Evolutionary conservation across 1,284 basidiomycete species (phyloP).

Genomic region (Flammula alnicola): DNA sequence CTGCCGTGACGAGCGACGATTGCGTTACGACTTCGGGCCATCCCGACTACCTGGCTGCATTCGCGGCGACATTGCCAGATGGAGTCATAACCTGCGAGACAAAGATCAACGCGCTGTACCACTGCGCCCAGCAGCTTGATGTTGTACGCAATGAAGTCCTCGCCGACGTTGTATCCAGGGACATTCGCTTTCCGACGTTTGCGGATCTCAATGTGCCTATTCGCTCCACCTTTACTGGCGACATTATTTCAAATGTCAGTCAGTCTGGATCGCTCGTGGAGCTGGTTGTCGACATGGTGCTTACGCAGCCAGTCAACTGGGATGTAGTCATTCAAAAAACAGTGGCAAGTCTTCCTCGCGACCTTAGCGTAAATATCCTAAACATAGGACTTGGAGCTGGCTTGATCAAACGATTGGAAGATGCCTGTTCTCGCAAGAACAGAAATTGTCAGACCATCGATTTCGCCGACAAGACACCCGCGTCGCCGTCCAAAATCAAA

Average conservation of each 20-base stretch:
- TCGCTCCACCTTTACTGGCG: slow-evolving; percentile 53
- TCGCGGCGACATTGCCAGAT: slow-evolving; percentile 41
- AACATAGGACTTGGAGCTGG: slow-evolving; percentile 62
- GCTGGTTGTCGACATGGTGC: slow-evolving; percentile 59
- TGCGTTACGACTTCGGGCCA: slow-evolving; percentile 63
- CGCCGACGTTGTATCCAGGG: slow-evolving; percentile 45
- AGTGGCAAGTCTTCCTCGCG: slow-evolving; percentile 28
- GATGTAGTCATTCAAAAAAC: slow-evolving; percentile 43
- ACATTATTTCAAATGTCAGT: slow-evolving; percentile 32
- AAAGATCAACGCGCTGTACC: slow-evolving; percentile 57
- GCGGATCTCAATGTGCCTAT: slow-evolving; percentile 49
- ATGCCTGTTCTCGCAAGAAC: slow-evolving; percentile 33
- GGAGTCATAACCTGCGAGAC: slow-evolving; percentile 44
- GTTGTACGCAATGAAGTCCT: slow-evolving; percentile 45
- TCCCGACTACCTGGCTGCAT: slow-evolving; percentile 51
- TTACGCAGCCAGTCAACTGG: slow-evolving; percentile 62
- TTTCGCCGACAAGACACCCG: slow-evolving; percentile 9
- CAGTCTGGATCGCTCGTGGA: slow-evolving; percentile 44
- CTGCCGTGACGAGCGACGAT: slow-evolving; percentile 50
- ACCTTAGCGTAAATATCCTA: slow-evolving; percentile 40
- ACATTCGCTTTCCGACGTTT: slow-evolving; percentile 55
- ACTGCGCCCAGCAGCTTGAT: slow-evolving; percentile 43
- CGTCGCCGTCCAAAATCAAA: slow-evolving; percentile 20
- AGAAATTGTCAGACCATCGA: slow-evolving; percentile 32
- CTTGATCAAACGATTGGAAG: slow-evolving; percentile 45